Evolutionary conservation across 805 yeast species (phyloP).

Genomic region (Saccharomycopsis microspora): DNA sequence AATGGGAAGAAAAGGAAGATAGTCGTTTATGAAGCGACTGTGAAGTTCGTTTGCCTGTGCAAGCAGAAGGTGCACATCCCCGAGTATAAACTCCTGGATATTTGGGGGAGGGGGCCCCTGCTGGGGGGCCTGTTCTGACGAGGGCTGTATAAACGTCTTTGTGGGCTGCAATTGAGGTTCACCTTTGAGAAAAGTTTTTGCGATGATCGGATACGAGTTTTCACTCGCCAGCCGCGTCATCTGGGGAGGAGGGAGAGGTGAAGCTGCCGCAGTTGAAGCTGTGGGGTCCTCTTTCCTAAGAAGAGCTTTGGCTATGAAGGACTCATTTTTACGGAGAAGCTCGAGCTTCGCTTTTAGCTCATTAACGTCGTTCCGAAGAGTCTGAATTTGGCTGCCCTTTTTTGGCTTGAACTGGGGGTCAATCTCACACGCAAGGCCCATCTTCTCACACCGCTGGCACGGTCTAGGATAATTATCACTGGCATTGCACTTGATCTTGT

Average conservation of each 20-base stretch:
- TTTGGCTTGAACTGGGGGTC: conserved; percentile 89
- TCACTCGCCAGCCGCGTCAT: conserved; percentile 5
- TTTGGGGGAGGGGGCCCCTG: conserved; percentile 27
- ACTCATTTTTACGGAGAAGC: conserved; percentile 52
- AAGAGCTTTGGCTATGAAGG: conserved; percentile 52
- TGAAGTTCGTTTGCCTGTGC: conserved; percentile 66
- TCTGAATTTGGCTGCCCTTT: conserved; percentile 83
- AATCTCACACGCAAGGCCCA: conserved; percentile 73
- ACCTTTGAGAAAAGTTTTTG: conserved; percentile 32
- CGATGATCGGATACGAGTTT: conserved; percentile 17
- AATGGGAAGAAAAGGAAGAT: conserved; percentile 72
- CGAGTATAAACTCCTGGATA: conserved; percentile 51
- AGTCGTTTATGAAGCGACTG: conserved; percentile 49
- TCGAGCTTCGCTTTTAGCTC: conserved; percentile 67
- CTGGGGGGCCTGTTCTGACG: conserved; percentile 27
- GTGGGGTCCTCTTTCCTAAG: conserved; percentile 19
- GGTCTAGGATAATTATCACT: conserved; percentile 71
- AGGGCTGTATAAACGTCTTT: not conserved
- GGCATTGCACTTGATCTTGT: conserved; percentile 89
- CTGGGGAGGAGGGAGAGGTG: not conserved
- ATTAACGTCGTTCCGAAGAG: conserved; percentile 74
- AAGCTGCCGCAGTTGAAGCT: not conserved
- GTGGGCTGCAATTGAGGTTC: conserved; percentile 29
- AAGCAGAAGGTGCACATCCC: conserved; percentile 58
- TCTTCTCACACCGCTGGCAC: conserved; percentile 72